Conservation (phyloP, 2,329 filamentous ascomycete genomes). For the Beauveria bassiana region DNA sequence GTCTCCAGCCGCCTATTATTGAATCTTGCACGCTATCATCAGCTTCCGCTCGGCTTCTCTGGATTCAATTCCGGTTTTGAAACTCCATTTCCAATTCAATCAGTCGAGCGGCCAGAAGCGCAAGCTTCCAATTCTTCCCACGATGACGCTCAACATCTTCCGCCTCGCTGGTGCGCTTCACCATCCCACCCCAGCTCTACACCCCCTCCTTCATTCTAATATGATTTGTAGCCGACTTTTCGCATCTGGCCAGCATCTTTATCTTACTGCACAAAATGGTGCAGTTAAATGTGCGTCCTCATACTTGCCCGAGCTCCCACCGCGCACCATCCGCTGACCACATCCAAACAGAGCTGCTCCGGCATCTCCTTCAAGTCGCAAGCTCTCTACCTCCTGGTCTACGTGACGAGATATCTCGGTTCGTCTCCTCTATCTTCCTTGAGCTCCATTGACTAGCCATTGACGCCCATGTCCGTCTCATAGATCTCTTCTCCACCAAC, state of each 20-base stretch:
- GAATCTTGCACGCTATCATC: neutral
- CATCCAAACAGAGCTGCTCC: conserved; percentile 86
- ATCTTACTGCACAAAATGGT: conserved; percentile 97
- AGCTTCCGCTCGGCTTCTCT: neutral
- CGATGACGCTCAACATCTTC: conserved; percentile 50
- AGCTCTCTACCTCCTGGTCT: conserved; percentile 88
- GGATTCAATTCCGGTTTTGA: neutral
- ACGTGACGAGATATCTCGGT: conserved; percentile 88
- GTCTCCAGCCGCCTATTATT: neutral
- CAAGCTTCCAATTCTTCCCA: conserved; percentile 10
- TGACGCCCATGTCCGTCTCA: neutral
- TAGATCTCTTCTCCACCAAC: conserved; percentile 78
- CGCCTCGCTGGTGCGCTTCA: conserved; percentile 44
- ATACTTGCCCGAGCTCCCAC: neutral
- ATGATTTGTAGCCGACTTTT: conserved; percentile 68
- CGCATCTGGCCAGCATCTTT: conserved; percentile 87
- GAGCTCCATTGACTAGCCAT: neutral
- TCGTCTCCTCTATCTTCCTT: conserved; percentile 17
- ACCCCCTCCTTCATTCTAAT: conserved; percentile 16
- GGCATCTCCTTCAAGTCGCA: conserved; percentile 99
- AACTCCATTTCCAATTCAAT: neutral
- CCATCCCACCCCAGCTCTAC: conserved; percentile 3
- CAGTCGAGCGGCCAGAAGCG: neutral
- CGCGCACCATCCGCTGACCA: conserved; percentile 17
- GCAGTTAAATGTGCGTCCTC: conserved; percentile 65